Base-by-base conservation (phyloP, 179 eudicot species). In the Beta macrorhiza region DNA sequence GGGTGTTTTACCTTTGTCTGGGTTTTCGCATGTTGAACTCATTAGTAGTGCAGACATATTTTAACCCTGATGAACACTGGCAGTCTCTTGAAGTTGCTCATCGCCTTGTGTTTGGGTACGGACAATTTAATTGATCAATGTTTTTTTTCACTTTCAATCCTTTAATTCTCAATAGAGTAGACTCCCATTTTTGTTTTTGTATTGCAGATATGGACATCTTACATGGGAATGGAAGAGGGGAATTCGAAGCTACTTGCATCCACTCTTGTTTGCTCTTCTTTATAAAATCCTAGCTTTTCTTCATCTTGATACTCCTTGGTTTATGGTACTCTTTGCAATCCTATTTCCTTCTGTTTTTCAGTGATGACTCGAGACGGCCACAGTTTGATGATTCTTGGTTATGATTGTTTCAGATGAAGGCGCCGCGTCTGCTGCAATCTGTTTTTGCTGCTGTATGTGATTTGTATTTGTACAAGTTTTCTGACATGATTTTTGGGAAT, bases 1-100 rank as follows among this genome's bases (percentile, higher is more conserved):
- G 76, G 68, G 79, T 92, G 5, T 91, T 94, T 73, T 14, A 84
- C 17, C 71, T 87, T 67, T 97, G 97, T 83, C 78, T 97, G 84
- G 82, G 67, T 58, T 32, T 87, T n/a, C 92, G 98, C 52, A 75
- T 89, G 58, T 71, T 86, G 59, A 97, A 94, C 83, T 86, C 99
- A 42, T 88, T 94, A 67, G 71, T 97, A 57, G 92, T 97, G 69
- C 99, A 93, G 77, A 97, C 98, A 1, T 97, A 94, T 78, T 97
- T 97, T 81, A 97, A 97, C 80, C 98, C 98, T 0, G 99, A 97
- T 86, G 99, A 97, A 75, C 95, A 97, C 78, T 97, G 99, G 99
- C 99, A 97, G 84, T 91, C 93, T 76, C 90, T 92, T 82, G 99
- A 97, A 85, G 98, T 97, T 80, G 99, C 93, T 17, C 99, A 97